Percentiles rank a stretch among this genome's conserved stretches.
phyloP scores from a whole-genome alignment of 2,329 filamentous ascomycete species.

The Xylaria hypoxylon region DNA sequence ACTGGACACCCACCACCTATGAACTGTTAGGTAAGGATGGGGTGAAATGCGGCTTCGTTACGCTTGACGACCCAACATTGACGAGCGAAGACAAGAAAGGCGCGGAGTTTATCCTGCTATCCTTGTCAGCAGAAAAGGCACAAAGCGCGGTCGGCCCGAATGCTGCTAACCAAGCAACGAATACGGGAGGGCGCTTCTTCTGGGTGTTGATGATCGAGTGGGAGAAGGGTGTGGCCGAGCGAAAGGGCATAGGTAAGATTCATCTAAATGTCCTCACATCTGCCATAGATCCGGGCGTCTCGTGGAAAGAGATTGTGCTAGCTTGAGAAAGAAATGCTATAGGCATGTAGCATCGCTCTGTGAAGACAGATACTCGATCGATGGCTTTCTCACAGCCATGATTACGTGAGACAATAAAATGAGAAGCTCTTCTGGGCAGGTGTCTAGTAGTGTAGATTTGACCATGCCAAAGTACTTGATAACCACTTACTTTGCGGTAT shows the following conservation, averaged over 20 bases:
- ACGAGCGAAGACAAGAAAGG: not conserved
- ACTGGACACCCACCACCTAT: conserved; percentile 38
- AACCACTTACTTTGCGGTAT: not conserved
- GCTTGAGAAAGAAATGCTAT: conserved; percentile 22
- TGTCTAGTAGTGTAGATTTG: not conserved
- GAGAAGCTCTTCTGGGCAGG: not conserved
- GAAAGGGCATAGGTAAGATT: conserved; percentile 42
- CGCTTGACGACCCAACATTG: conserved; percentile 31
- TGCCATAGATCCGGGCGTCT: conserved; percentile 18
- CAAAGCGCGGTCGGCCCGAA: conserved; percentile 7
- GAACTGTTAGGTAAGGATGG: conserved; percentile 31
- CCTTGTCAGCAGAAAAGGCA: conserved; percentile 34
- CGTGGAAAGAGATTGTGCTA: conserved; percentile 40
- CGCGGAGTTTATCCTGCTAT: conserved; percentile 39
- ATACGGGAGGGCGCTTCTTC: conserved; percentile 31
- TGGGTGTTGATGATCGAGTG: conserved; percentile 40
- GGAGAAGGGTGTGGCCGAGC: conserved; percentile 37
- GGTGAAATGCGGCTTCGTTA: conserved; percentile 36
- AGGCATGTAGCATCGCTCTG: not conserved
- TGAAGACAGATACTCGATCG: conserved; percentile 3
- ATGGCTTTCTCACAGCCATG: not conserved
- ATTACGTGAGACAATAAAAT: conserved; percentile 17
- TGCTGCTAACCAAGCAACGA: conserved; percentile 2
- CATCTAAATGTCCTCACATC: conserved; percentile 31
- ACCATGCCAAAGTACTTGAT: not conserved